phyloP scores from a whole-genome alignment of 2,329 filamentous ascomycete species.

The Plectosphaerella cucumerina region DNA sequence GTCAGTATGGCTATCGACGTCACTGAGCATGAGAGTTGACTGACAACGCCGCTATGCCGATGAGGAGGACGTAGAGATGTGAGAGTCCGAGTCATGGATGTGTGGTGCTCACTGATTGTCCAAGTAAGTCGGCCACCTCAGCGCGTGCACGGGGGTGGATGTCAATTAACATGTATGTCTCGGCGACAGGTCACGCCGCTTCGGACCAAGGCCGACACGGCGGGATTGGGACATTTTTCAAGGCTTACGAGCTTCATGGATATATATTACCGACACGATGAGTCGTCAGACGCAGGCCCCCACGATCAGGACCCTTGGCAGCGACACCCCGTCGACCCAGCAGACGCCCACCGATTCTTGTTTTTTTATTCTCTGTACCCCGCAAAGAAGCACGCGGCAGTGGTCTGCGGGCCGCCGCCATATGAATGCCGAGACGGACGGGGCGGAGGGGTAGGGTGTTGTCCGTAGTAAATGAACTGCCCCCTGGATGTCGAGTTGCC shows the following conservation, averaged over 20 bases:
- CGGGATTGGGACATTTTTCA: neutral
- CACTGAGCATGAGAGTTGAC: too few relatives aligned
- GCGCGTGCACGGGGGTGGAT: neutral
- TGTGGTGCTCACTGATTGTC: too few relatives aligned
- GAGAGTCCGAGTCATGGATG: too few relatives aligned
- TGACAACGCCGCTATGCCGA: too few relatives aligned
- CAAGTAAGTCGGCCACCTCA: too few relatives aligned
- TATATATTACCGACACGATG: neutral
- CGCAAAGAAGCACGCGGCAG: neutral
- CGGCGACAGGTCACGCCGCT: neutral
- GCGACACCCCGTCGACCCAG: too few relatives aligned
- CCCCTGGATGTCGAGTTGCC: neutral
- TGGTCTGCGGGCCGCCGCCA: neutral
- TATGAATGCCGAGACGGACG: too few relatives aligned
- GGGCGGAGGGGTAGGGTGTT: neutral
- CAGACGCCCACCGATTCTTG: too few relatives aligned
- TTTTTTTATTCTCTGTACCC: neutral
- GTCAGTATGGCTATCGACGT: too few relatives aligned
- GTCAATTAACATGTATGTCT: neutral
- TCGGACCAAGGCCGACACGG: neutral
- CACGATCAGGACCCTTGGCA: neutral
- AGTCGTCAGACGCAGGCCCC: neutral
- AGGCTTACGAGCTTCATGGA: neutral
- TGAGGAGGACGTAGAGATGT: too few relatives aligned
- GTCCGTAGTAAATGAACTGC: neutral